Conservation (phyloP, 140 eudicot species). For the Ambrosia hybrid region DNA sequence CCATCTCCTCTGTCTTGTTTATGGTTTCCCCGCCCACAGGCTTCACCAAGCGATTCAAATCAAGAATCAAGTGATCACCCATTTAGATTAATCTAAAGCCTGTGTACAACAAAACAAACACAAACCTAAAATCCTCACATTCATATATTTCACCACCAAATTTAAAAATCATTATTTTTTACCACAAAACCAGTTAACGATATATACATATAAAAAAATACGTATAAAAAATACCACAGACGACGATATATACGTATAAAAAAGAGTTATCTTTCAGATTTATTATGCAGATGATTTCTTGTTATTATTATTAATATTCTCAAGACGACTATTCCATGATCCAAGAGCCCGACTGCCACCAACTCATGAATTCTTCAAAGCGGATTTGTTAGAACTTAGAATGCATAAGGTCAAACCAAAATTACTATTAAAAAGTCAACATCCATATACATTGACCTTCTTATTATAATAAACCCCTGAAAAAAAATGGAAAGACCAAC, state of each 20-base stretch:
- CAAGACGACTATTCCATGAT: too few species aligned
- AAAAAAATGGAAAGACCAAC: background rate
- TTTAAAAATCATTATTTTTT: too few species aligned
- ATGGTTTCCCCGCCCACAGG: constrained; percentile 39
- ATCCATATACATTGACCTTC: constrained; percentile 6
- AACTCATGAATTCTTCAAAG: background rate
- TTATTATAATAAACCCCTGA: background rate
- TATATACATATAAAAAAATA: too few species aligned
- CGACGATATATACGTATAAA: too few species aligned
- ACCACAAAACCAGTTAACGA: too few species aligned
- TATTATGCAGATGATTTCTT: too few species aligned
- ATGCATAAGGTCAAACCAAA: background rate
- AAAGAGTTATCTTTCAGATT: too few species aligned
- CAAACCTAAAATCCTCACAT: background rate
- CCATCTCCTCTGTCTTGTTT: constrained; percentile 42
- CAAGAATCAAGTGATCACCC: constrained; percentile 59
- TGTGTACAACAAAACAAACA: background rate
- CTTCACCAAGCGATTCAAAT: constrained; percentile 48
- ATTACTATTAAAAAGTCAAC: background rate
- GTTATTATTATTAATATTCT: too few species aligned
- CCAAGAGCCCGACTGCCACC: background rate
- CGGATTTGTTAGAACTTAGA: background rate
- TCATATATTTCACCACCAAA: too few species aligned
- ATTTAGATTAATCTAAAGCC: constrained; percentile 23
- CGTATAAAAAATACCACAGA: too few species aligned